Base-by-base conservation (phyloP, 208 protist genomes). In the Porcisia deanei region DNA sequence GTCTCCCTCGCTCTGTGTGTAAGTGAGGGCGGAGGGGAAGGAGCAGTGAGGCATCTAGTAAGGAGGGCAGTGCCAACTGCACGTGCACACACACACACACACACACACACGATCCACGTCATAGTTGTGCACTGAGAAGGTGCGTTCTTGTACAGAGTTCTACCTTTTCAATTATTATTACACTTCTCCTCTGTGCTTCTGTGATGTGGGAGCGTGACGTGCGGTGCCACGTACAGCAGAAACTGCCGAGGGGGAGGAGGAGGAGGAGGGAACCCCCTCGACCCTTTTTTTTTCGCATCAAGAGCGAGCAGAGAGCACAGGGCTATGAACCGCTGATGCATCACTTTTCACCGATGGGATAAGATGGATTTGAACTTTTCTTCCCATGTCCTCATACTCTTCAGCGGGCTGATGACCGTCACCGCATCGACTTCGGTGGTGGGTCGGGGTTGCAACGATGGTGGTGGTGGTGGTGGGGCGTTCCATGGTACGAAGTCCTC, bases 291-390 rank as follows among this genome's bases (percentile, higher is more conserved):
- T 22, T 7, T 10, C 22, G 54, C 54, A 64, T 41, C 12, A 54
- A 20, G 30, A 30, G 30, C 30, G 30, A 30, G 30, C 30, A 30
- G 39, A 43, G 30, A 2, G 65, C 43, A 43, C 45, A 14, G 25
- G 30, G 22, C 30, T 10, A 58, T 71, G 47, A 43, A 22, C 55
- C 47, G 66, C 66, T 25, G 66, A 25, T 22, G 30, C n/a, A n/a
- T 39, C 30, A 22, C 14, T 16, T 6, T 39, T 75, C 65, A 81
- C 45, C 65, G 9, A 49, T 65, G 57, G 14, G 34, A 41, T 2
- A 82, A 49, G 73, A 82, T 59, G 20, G 78, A 61, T 53, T 71
- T 73, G 61, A 82, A 82, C 54, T 78, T 82, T 18, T 60, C 54
- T 43, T 82, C 78, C 78, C 78, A 82, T 3, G 59, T 53, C 22